Evolutionary conservation across 106 monocot species (phyloP).

Genomic region (Acorus calamus): DNA sequence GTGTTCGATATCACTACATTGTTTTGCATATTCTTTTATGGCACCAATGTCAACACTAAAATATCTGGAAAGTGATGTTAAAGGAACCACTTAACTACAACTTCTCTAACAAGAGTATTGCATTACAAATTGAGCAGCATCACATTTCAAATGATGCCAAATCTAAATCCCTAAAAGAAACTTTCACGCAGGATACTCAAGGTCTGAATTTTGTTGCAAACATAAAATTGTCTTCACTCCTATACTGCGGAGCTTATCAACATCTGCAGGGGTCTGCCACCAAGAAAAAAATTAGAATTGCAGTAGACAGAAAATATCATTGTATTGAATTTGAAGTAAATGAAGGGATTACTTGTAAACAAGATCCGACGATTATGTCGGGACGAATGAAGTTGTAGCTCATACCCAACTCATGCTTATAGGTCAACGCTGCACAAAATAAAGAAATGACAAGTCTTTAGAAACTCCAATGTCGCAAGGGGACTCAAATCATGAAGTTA

Average conservation of each 20-base stretch:
- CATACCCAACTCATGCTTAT: slow-evolving; percentile 92
- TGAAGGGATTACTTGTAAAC: slow-evolving; percentile 60
- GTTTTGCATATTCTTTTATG: slow-evolving; percentile 67
- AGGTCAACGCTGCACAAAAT: slow-evolving; percentile 62
- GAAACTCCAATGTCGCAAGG: too few species aligned
- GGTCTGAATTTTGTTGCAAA: slow-evolving; percentile 86
- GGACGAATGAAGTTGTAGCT: slow-evolving; percentile 90
- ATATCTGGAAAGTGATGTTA: slow-evolving; percentile 51
- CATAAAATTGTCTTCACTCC: slow-evolving; percentile 96
- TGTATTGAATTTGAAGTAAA: background rate
- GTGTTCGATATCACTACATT: slow-evolving; percentile 65
- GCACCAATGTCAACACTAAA: slow-evolving; percentile 84
- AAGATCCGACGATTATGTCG: slow-evolving; percentile 96
- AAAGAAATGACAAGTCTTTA: background rate
- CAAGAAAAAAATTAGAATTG: background rate
- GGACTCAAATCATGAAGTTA: too few species aligned
- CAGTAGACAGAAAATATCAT: background rate
- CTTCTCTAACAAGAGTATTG: too few species aligned
- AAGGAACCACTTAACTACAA: slow-evolving; percentile 6
- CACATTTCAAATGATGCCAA: too few species aligned
- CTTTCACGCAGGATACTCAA: slow-evolving; percentile 67
- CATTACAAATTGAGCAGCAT: too few species aligned
- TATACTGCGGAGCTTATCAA: slow-evolving; percentile 79
- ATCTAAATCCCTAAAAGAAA: background rate
- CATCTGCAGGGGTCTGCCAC: slow-evolving; percentile 76